phyloP scores from a whole-genome alignment of 441 rosid genomes.

The Populus hybrid region DNA sequence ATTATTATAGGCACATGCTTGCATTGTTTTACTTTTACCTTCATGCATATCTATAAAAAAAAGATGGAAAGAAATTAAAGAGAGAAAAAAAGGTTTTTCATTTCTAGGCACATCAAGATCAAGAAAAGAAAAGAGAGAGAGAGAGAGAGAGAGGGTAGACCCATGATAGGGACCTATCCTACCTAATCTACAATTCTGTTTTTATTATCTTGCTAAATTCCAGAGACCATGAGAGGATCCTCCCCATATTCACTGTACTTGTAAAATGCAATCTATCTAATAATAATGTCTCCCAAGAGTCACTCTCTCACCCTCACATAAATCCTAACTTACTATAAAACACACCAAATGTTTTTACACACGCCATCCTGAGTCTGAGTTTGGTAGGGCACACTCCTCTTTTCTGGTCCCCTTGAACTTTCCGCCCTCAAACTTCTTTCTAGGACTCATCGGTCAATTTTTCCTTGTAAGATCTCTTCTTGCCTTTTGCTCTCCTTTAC shows the following conservation, averaged over 20 bases:
- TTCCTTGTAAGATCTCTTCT: constrained; percentile 3
- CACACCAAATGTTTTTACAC: not conserved
- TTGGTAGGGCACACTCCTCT: not conserved
- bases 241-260: not conserved
- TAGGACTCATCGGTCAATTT: not conserved
- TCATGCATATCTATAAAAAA: too few species aligned
- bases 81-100: too few species aligned
- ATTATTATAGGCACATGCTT: too few species aligned
- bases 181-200: too few species aligned
- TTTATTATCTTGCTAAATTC: too few species aligned
- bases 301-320: not conserved
- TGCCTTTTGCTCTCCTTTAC: not conserved
- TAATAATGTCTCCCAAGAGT: not conserved
- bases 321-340: not conserved
- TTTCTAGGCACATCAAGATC: not conserved
- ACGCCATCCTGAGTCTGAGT: not conserved
- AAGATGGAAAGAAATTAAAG: too few species aligned
- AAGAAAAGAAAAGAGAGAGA: not conserved
- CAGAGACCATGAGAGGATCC: too few species aligned
- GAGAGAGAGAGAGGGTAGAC: not conserved
- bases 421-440: not conserved
- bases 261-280: too few species aligned
- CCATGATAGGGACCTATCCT: not conserved
- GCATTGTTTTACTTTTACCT: too few species aligned
- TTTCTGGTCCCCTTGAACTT: not conserved